phyloP scores from a whole-genome alignment of 306 rosid genomes.

The Elaeagnus macrophylla region DNA sequence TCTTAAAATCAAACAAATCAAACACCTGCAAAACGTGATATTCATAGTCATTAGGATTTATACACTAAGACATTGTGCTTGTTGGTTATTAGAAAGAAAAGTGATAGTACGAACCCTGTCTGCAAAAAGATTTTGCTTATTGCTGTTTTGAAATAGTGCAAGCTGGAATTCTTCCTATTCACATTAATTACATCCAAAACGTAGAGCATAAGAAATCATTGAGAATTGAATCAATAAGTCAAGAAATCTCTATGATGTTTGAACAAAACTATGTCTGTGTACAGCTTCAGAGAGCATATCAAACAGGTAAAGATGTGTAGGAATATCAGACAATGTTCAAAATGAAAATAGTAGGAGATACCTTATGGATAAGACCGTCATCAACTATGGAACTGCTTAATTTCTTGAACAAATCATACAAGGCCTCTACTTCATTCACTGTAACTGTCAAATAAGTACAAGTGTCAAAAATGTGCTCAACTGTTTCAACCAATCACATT shows the following conservation, averaged over 20 bases:
- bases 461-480: not conserved
- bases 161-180: constrained; percentile 63
- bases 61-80: not conserved
- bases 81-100: not conserved
- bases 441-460: constrained; percentile 39
- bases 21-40: constrained; percentile 37
- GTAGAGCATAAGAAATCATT: not conserved
- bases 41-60: not conserved
- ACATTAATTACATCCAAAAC: constrained; percentile 7
- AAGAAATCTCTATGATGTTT: not conserved
- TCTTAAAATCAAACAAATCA: constrained; percentile 62
- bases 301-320: not conserved
- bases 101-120: constrained; percentile 37
- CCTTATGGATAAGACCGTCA: constrained; percentile 67
- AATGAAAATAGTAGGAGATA: constrained; percentile 18
- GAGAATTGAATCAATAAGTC: not conserved
- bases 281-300: not conserved
- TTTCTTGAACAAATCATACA: constrained; percentile 47
- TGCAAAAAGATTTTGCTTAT: constrained; percentile 47
- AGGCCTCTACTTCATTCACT: constrained; percentile 70
- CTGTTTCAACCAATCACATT: too few species aligned
- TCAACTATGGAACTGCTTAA: constrained; percentile 47
- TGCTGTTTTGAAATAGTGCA: constrained; percentile 44
- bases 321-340: not conserved
- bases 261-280: not conserved